Base-by-base conservation (phyloP, 208 protist species). In the Leishmania lainsoni region DNA sequence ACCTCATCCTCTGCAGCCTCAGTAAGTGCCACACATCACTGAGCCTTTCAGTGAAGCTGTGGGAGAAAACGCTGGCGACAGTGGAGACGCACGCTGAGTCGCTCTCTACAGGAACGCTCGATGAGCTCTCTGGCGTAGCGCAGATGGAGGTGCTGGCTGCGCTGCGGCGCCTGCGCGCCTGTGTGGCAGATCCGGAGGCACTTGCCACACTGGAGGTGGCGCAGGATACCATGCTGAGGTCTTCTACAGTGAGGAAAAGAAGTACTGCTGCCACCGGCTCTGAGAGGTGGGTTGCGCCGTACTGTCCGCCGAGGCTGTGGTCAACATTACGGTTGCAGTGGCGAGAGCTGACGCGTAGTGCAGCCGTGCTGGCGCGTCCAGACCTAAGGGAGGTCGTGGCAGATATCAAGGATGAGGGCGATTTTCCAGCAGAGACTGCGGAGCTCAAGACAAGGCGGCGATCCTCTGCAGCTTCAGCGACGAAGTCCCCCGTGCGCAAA, bases 221-320 rank as follows among this genome's bases (percentile, higher is more conserved):
- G 76, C 59, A 32, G 16, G 51, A 32, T 20, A 71, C 69, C 51
- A 68, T 66, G 16, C 42, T 63, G 0, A 70, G 48, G 61, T 5
- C 17, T 32, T 54, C 63, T 35, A 54, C 76, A 20, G 63, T 3
- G 45, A 49, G 20, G 48, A 72, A 54, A 32, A 35, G 39, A 26
- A 52, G 17, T 16, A 22, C 26, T 35, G 39, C 5, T 39, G 29
- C 63, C 2, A 9, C 59, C 42, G 35, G 35, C 35, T 51, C 56
- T 45, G 35, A 10, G 54, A 20, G 63, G 26, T 86, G 82, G 82
- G 22, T 71, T 35, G 49, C 48, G 12, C 78, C 82, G 0, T 86
- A 82, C 66, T 86, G 82, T 66, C 82, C 82, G 20, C 82, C 82
- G 8, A 61, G 65, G 17, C 48, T 86, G 54, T 86, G 82, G 82